Base-by-base conservation (phyloP, 345 rosid genomes). In the Carallia pectinifolia region DNA sequence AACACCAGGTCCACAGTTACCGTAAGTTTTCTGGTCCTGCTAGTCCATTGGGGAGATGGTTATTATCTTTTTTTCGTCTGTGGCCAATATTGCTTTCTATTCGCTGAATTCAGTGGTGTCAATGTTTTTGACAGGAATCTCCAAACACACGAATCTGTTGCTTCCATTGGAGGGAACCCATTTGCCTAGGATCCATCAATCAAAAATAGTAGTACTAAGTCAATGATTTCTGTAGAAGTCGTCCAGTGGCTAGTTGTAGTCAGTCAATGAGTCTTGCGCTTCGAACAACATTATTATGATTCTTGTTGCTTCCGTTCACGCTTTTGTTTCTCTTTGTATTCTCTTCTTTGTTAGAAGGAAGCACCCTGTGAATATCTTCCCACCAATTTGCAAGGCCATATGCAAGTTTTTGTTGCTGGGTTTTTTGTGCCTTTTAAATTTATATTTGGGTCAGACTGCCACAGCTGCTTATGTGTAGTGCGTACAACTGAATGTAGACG, bases 141-240 rank as follows among this genome's bases (percentile, higher is more conserved):
- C 38, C 82, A 86, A 31, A 65, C 88, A 37, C 97, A 89, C 73
- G 99, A 84, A 6, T 90, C 85, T 61, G 88, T 92, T 77, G 90
- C 99, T 71, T 87, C 88, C 7, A 38, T 85, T 0, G 91, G 97
- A 69, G 93, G 97, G 69, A 95, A 95, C 78, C 97, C 97, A 53
- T 95, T 95, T 76, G 92, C 95, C 1, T 94, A 85, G 84, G 10
- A 37, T 62, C 66, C 61, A 48, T 4, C 47, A 3, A 4, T 58
- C 48, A 39, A 44, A 71, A 68, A 7, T 38, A 18, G 64, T 27
- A 40, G 53, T 38, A 33, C 15, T 64, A 12, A 37, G 15, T 34
- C 69, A n/a, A 61, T 23, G 5, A 62, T 71, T 38, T 15, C 10
- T 53, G 60, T 30, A 61, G 58, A 67, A 68, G 52, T 60, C 54